These are phyloP conservation scores for Candida pseudoviswanathii DNA, from an alignment of 1,139 yeast genomes.

Conservation along the genomic window DNA sequence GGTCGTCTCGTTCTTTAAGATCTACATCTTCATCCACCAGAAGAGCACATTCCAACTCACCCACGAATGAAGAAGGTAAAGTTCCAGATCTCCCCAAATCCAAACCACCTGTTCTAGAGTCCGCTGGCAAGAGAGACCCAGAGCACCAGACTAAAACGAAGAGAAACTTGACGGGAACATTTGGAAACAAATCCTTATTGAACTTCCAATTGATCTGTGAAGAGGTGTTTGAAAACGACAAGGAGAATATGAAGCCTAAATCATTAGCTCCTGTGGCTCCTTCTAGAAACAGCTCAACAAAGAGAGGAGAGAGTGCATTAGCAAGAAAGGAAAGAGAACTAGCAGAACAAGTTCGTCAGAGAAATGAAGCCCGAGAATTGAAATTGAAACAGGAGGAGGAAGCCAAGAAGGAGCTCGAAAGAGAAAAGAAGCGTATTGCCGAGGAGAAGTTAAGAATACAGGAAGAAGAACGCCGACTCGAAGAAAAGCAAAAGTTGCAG, in stretches of 20 bases:
- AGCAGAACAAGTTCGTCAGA: slow-evolving; percentile 31
- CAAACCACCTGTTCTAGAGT: not conserved
- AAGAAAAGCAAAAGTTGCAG: slow-evolving; percentile 21
- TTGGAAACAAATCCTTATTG: slow-evolving; percentile 28
- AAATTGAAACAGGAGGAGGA: slow-evolving; percentile 21
- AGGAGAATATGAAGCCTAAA: slow-evolving; percentile 9
- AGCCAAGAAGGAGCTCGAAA: slow-evolving; percentile 16
- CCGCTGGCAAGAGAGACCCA: not conserved
- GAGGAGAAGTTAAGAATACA: slow-evolving; percentile 18
- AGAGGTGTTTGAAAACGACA: slow-evolving; percentile 27
- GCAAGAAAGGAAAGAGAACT: slow-evolving; percentile 33
- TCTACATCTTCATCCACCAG: slow-evolving; percentile 10
- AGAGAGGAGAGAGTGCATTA: slow-evolving; percentile 14
- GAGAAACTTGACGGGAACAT: slow-evolving; percentile 15
- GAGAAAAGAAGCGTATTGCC: slow-evolving; percentile 14
- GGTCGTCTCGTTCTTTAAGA: slow-evolving; percentile 4
- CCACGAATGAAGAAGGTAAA: not conserved
- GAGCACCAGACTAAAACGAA: slow-evolving; percentile 13
- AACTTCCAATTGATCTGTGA: slow-evolving; percentile 37
- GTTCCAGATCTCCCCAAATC: not conserved
- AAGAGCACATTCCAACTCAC: not conserved
- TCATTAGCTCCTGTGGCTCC: slow-evolving; percentile 2
- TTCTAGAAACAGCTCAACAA: slow-evolving; percentile 4
- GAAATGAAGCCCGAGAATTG: slow-evolving; percentile 33
- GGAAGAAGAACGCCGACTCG: slow-evolving; percentile 14